phyloP scores from a whole-genome alignment of 1,139 yeast species.

The Yamadazyma triangularis region DNA sequence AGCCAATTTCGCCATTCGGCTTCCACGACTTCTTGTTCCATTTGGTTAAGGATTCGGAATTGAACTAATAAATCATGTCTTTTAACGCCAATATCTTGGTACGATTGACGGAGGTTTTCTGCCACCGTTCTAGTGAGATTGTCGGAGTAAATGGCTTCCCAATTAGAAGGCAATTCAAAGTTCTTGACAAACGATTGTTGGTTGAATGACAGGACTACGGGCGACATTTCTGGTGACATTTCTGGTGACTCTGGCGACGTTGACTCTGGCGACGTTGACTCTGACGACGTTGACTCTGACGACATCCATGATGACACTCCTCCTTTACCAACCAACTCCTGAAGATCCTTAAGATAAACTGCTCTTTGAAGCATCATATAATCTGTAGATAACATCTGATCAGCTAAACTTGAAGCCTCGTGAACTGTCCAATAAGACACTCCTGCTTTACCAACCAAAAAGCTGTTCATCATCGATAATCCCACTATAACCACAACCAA shows the following conservation, averaged over 20 bases:
- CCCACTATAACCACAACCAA: constrained; percentile 34
- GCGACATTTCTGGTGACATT: constrained; percentile 35
- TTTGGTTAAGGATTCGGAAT: constrained; percentile 59
- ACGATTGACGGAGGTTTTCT: constrained; percentile 37
- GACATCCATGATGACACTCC: not conserved
- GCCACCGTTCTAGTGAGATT: constrained; percentile 29
- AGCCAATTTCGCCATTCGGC: constrained; percentile 79
- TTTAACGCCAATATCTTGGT: constrained; percentile 64
- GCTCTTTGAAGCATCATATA: constrained; percentile 57
- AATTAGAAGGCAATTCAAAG: constrained; percentile 17
- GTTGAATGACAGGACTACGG: too few species aligned
- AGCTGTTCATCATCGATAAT: constrained; percentile 49
- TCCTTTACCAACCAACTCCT: constrained; percentile 26
- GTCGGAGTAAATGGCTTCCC: constrained; percentile 25
- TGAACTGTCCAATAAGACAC: constrained; percentile 64
- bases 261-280: too few species aligned
- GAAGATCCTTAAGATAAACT: constrained; percentile 60
- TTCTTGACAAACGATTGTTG: constrained; percentile 37
- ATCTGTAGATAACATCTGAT: constrained; percentile 30
- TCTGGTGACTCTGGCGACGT: too few species aligned
- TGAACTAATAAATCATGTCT: constrained; percentile 75
- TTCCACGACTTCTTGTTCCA: constrained; percentile 62
- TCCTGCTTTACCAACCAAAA: constrained; percentile 21
- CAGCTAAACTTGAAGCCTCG: constrained; percentile 46
- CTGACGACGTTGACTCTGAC: constrained; percentile 26